Evolutionary conservation across 2,329 filamentous ascomycete species (phyloP).

Genomic region (Penicillium oxalicum): DNA sequence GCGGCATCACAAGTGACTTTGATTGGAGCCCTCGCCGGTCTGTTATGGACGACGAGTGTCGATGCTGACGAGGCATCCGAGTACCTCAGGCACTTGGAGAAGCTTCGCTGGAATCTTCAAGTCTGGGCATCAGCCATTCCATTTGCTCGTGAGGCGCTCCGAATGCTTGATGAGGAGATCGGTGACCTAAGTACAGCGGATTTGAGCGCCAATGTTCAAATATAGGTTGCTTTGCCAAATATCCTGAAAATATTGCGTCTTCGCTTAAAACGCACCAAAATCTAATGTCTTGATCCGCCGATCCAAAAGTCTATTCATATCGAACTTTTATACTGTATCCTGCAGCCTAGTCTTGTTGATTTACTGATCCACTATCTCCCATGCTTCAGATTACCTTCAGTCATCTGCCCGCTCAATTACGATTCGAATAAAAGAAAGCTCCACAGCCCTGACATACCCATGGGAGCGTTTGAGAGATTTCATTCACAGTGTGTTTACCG

Average conservation of each 20-base stretch:
- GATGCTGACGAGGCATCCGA: conserved; percentile 30
- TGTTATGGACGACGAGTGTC: conserved; percentile 33
- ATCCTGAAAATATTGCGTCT: background rate
- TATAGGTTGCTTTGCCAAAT: background rate
- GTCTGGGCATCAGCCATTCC: conserved; percentile 17
- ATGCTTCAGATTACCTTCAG: no score
- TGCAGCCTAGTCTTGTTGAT: no score
- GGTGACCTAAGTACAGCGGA: conserved; percentile 4
- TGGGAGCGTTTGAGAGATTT: no score
- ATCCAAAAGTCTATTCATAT: no score
- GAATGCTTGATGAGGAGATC: conserved; percentile 9
- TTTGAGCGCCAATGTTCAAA: background rate
- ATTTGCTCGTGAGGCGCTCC: conserved; percentile 8
- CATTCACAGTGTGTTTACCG: no score
- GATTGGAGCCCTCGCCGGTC: conserved; percentile 39
- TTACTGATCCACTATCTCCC: no score
- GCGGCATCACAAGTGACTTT: conserved; percentile 40
- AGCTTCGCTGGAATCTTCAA: conserved; percentile 40
- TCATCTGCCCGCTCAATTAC: no score
- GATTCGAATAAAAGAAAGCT: no score
- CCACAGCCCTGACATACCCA: no score
- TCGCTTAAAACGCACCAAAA: no score
- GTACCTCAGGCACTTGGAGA: conserved; percentile 35
- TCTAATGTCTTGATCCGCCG: no score
- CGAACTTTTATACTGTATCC: no score